Percentiles rank a stretch among this genome's conserved stretches.
Conservation (phyloP, 495 filamentous ascomycete genomes). For the Aspergillus taichungensis region DNA sequence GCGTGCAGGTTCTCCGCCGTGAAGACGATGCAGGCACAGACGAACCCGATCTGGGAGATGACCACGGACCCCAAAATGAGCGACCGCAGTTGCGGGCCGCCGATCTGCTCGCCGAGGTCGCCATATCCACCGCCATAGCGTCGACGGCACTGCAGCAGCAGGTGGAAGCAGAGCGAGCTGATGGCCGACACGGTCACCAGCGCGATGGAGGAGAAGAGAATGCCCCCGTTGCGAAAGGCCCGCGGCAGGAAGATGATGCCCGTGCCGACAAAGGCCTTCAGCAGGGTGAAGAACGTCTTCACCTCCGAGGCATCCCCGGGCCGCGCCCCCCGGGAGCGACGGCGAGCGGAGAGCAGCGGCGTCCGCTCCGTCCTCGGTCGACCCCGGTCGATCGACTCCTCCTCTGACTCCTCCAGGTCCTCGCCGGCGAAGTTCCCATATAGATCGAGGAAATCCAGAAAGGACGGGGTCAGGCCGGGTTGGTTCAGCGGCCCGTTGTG, state of each 20-base stretch:
- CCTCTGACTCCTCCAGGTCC: constrained; percentile 56
- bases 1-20: constrained; percentile 85
- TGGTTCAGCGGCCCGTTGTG: constrained; percentile 34
- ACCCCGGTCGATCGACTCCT: constrained; percentile 39
- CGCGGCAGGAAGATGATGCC: constrained; percentile 85
- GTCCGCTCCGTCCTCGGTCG: constrained; percentile 25
- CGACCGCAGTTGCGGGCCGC: constrained; percentile 70
- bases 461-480: constrained; percentile 46
- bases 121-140: constrained; percentile 76
- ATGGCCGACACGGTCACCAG: constrained; percentile 65
- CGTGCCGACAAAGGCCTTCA: constrained; percentile 91
- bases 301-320: constrained; percentile 48
- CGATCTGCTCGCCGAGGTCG: constrained; percentile 79
- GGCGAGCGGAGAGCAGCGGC: constrained; percentile 47
- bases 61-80: constrained; percentile 77
- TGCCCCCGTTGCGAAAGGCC: constrained; percentile 83
- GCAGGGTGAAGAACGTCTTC: constrained; percentile 63
- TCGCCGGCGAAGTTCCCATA: constrained; percentile 68
- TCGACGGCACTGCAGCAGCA: constrained; percentile 73
- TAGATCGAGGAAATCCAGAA: constrained; percentile 59
- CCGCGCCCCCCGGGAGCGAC: constrained; percentile 29
- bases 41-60: constrained; percentile 82
- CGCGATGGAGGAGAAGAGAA: constrained; percentile 82
- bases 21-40: constrained; percentile 91
- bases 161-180: constrained; percentile 83